These are phyloP conservation scores for Quercus rubra DNA, from an alignment of 306 rosid genomes.

Conservation along the genomic window DNA sequence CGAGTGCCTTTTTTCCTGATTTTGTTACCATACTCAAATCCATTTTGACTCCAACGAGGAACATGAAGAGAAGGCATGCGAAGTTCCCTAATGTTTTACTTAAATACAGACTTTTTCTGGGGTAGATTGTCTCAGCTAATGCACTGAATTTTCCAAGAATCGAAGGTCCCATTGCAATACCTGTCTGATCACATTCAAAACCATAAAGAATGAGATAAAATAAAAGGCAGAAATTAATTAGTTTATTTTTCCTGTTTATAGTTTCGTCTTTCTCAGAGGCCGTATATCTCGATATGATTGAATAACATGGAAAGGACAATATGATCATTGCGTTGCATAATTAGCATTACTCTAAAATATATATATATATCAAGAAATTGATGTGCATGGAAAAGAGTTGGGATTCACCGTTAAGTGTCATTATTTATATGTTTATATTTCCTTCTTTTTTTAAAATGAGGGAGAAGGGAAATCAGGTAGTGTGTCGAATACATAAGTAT, in stretches of 20 bases:
- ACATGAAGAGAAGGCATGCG: conserved; percentile 46
- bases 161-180: conserved; percentile 47
- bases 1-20: conserved; percentile 42
- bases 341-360: too few species aligned
- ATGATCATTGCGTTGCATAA: neutral
- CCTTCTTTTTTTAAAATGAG: neutral
- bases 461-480: neutral
- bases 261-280: too few species aligned
- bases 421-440: too few species aligned
- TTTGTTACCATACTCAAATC: conserved; percentile 17
- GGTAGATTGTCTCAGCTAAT: conserved; percentile 17
- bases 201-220: neutral
- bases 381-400: too few species aligned
- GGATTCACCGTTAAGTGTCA: too few species aligned
- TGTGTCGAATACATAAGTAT: too few species aligned
- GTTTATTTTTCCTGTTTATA: neutral
- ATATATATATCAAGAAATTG: too few species aligned
- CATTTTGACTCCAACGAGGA: conserved; percentile 47
- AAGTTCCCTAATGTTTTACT: conserved; percentile 40
- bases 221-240: neutral
- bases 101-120: conserved; percentile 30
- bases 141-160: conserved; percentile 19
- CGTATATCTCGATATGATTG: neutral
- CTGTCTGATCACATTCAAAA: conserved; percentile 33
- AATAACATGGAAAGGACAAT: neutral